Evolutionary conservation across 345 rosid species (phyloP), one percentile per base, ranked within the genome.

Genomic region (Trapa bicornis): DNA sequence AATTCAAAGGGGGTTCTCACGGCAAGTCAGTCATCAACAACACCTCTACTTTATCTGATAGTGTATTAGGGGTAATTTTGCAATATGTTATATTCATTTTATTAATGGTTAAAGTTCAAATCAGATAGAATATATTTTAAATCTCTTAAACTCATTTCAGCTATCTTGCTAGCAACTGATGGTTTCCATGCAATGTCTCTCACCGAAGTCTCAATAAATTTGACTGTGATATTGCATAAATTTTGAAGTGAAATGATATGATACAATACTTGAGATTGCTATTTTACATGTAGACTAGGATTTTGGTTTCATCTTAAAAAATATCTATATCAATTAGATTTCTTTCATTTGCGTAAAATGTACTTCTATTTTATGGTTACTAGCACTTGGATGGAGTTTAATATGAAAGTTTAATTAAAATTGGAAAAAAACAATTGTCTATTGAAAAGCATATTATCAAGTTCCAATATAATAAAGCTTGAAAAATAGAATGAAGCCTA

Each of bases 41-140:
- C 69, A 75, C 79, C 54, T 88, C 93, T 16, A 43, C 60, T 33
- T 8, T 84, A 64, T 88, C 96, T 0, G 81, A 91, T 66, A 66
- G 80, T 47, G 37, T 77, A 61, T 69, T 91, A 60, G 96, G 96
- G 93, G 97, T 91, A 74, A 80, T 85, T 53, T 77, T 56, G 67
- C 29, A 11, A 15, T 32, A 33, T 70, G 68, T 65, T 57, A 35
- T 62, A 11, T 9, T 47, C 50, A 68, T 63, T 12, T 69, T 65
- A 45, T 12, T 62, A 13, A 45, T 43, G 16, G 45, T 43, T 70
- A 45, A 0, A 58, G 38, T 38, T 5, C 11, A 38, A 58, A 35
- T 32, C 16, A 11, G 63, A 58, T 33, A 38, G 16, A 58, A 35
- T 29, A 58, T 32, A 29, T 33, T 32, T 11, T 9, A 58, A 58